These are phyloP conservation scores for Sanghuangporus weigelae DNA, from an alignment of 1,284 basidiomycete genomes.

Conservation along the genomic window DNA sequence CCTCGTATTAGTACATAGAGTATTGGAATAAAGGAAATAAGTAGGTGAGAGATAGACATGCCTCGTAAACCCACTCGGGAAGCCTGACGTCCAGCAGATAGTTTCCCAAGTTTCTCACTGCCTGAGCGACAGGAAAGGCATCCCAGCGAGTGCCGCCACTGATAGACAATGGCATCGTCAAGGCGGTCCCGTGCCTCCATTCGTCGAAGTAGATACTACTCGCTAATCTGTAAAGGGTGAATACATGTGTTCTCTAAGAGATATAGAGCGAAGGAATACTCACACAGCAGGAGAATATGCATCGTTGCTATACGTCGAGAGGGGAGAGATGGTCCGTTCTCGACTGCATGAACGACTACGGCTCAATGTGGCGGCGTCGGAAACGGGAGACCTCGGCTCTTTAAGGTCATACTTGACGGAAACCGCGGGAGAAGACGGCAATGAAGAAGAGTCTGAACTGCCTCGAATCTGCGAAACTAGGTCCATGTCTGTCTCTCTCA, in stretches of 20 bases:
- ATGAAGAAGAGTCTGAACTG: not conserved
- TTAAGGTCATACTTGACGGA: not conserved
- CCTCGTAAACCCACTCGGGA: constrained; percentile 6
- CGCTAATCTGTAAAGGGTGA: not conserved
- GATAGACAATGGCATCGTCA: not conserved
- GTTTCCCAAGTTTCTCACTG: constrained; percentile 6
- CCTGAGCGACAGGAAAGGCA: constrained; percentile 1
- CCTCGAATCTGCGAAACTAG: not conserved
- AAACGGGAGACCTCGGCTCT: not conserved
- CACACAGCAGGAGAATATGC: not conserved
- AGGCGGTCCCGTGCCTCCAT: constrained; percentile 1
- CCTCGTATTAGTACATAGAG: too few relatives aligned
- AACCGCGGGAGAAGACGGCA: not conserved
- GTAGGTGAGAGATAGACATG: not conserved
- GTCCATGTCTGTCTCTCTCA: not conserved
- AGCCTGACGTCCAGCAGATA: constrained; percentile 3
- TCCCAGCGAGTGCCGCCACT: constrained; percentile 3
- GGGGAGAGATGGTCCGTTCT: not conserved
- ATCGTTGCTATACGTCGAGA: not conserved
- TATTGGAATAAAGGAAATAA: not conserved
- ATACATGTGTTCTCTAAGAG: not conserved
- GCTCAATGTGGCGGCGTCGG: not conserved
- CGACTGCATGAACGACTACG: not conserved
- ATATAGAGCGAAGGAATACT: not conserved
- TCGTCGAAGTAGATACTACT: constrained; percentile 4